Base-by-base conservation (phyloP, 192 early-diverging fungal species). In the Diversispora epigaea region DNA sequence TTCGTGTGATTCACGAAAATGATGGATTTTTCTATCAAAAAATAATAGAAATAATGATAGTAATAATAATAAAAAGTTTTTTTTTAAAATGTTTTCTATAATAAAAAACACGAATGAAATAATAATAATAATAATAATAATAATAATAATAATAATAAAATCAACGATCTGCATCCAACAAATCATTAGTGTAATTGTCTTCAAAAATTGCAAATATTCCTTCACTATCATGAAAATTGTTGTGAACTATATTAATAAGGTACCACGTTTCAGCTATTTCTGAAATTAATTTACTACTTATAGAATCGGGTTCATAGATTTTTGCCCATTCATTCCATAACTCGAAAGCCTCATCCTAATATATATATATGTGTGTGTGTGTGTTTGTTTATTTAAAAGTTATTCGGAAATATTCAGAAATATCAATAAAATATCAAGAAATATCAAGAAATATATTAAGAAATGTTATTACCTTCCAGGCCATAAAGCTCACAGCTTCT, bases 201-300 rank as follows among this genome's bases (percentile, higher is more conserved):
- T 89, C 81, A 63, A 95, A 88, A 56, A 95, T 76, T 50, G 89
- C 84, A 76, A 89, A 95, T 46, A 95, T 91, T 41, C 84, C 85
- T 71, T 84, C 84, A 22, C 80, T 79, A 60, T 87, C 84, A 50
- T 93, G 91, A 81, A 89, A 98, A 72, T 99, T 91, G 79, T 99
- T 99, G 82, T 97, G 91, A 1, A 97, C 94, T 44, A 98, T 92
- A 74, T 96, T 98, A 79, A 97, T 88, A 77, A 99, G 80, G 84
- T 92, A 97, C 88, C 92, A 96, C 21, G 87, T 84, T 21, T 92
- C 87, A 17, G 86, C 82, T 41, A 94, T 89, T 21, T 73, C 66
- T 45, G 80, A 21, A 60, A 98, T 86, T 58, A 95, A 78, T 68
- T 84, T 76, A 12, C 69, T 71, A 54, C 85, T 88, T 2, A 73